Conservation (phyloP, 2,329 filamentous ascomycete genomes). For the Fusarium nisikadoi region DNA sequence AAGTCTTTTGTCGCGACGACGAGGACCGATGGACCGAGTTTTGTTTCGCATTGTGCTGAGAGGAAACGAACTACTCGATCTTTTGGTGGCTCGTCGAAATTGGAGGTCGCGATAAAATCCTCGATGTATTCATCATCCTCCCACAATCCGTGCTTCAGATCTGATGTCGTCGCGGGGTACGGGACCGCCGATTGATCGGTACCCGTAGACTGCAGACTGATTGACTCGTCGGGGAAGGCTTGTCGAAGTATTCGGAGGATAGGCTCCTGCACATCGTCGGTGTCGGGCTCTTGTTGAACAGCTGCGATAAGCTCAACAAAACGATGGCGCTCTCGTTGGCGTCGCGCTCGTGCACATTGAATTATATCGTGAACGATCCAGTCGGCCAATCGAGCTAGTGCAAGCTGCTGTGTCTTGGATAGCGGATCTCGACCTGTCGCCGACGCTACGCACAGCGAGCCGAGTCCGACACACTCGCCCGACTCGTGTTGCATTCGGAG, state of each 20-base stretch:
- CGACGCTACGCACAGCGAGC: slow-evolving; percentile 57
- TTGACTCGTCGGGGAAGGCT: slow-evolving; percentile 49
- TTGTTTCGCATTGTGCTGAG: slow-evolving; percentile 49
- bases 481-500: slow-evolving; percentile 53
- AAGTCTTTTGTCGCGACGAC: slow-evolving; percentile 55
- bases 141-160: slow-evolving; percentile 55
- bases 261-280: slow-evolving; percentile 26
- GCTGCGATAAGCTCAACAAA: slow-evolving; percentile 51
- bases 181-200: slow-evolving; percentile 43
- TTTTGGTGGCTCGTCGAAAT: slow-evolving; percentile 46
- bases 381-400: slow-evolving; percentile 44
- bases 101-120: slow-evolving; percentile 49
- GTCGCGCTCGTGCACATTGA: slow-evolving; percentile 49
- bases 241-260: slow-evolving; percentile 46
- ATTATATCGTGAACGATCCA: slow-evolving; percentile 55
- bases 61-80: slow-evolving; percentile 52
- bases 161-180: slow-evolving; percentile 39
- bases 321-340: slow-evolving; percentile 52
- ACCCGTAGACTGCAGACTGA: slow-evolving; percentile 44
- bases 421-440: slow-evolving; percentile 48
- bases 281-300: slow-evolving; percentile 38
- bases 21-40: slow-evolving; percentile 47
- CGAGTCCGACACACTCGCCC: slow-evolving; percentile 53
- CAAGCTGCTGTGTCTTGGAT: slow-evolving; percentile 42
- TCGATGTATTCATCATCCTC: slow-evolving; percentile 56